phyloP scores from a whole-genome alignment of 139 green algal species.

The Micractinium sp. region DNA sequence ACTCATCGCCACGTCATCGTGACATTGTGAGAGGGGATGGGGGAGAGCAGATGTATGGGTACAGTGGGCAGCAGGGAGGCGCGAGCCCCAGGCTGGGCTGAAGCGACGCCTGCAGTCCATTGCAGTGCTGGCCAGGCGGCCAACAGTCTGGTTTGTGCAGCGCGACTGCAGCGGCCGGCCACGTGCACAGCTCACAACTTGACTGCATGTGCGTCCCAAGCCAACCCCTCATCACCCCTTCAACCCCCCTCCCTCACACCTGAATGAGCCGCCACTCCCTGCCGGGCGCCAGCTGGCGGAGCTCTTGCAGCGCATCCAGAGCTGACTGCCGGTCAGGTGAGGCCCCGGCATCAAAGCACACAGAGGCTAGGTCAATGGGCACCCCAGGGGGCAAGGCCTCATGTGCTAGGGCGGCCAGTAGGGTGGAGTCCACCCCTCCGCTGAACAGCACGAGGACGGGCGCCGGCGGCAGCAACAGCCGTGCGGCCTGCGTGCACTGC shows the following conservation, averaged over 20 bases:
- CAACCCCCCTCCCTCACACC: not conserved
- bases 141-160: too few species aligned
- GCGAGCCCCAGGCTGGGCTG: not conserved
- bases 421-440: constrained; percentile 87
- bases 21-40: too few species aligned
- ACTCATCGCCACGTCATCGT: too few species aligned
- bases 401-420: constrained; percentile 82
- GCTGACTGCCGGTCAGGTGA: constrained; percentile 84
- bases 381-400: constrained; percentile 51
- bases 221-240: too few species aligned
- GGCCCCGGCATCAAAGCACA: constrained; percentile 87
- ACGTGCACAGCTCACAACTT: too few species aligned
- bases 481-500: not conserved
- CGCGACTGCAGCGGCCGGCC: too few species aligned
- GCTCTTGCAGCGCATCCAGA: constrained; percentile 70
- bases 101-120: not conserved
- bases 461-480: constrained; percentile 24
- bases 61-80: not conserved
- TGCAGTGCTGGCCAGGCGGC: too few species aligned
- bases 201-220: too few species aligned
- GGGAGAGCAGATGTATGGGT: too few species aligned
- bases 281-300: constrained; percentile 58
- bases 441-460: constrained; percentile 89
- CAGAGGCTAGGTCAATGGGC: constrained; percentile 86
- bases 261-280: constrained; percentile 84